Evolutionary conservation across 257 asterid species (phyloP), one percentile per base, ranked within the genome.

Genomic region (Catharanthus roseus): DNA sequence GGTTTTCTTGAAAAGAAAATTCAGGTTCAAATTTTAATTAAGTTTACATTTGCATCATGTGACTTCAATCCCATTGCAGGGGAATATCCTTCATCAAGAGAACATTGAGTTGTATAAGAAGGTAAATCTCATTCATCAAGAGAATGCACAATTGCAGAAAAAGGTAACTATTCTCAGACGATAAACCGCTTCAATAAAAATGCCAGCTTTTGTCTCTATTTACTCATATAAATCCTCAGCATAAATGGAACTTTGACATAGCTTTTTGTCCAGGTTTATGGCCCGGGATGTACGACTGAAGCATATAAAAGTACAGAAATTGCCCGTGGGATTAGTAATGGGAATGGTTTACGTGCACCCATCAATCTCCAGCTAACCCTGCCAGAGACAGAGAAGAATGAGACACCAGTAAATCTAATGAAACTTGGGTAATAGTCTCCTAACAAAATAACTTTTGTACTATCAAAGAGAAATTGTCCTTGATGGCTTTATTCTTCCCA

Each of bases 101-200:
- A 87, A 87, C 50, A 67, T 74, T 19, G 85, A 87, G 80, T 77
- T 89, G 26, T 75, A 82, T 78, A 78, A 80, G 74, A 84, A 86
- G 82, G 75, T 82, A 69, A 79, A 81, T 79, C 67, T 83, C 70
- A 49, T 81, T 47, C 73, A 29, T 53, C 83, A 82, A 73, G 90
- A 87, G 82, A 85, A 87, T 50, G 61, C 73, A 33, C 82, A 83
- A 41, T 56, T 89, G 78, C 86, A 77, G 77, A 83, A 75, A 71
- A 87, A 86, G 93, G 96, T 87, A 81, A 44, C 12, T 28, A 29
- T 51, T 62, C 42, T 13, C 61, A 34, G 28, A 5, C 29, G 69
- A 49, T 41, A 28, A 56, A 23, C 55, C 38, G 45, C 38, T 34
- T 47, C 58, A 51, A n/a, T n/a, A 51, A 4, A 8, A 65, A 51